Evolutionary conservation across 345 rosid species (phyloP).

Genomic region (Streptanthus diversifolius): DNA sequence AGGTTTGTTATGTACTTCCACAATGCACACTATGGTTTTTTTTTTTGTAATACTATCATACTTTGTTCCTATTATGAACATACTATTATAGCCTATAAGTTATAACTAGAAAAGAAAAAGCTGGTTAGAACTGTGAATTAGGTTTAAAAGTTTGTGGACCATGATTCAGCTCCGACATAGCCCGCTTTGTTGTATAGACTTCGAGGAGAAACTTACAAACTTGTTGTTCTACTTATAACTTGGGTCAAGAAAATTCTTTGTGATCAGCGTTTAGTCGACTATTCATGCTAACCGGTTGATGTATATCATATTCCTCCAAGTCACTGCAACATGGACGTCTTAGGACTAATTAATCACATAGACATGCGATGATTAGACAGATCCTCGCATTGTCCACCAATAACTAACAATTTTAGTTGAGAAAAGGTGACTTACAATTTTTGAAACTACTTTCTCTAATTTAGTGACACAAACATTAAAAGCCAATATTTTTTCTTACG

Average conservation of each 20-base stretch:
- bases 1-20: too few species aligned
- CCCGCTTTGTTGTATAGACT: slow-evolving; percentile 17
- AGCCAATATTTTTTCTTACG: too few species aligned
- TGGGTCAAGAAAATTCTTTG: background rate
- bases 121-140: background rate
- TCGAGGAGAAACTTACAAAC: background rate
- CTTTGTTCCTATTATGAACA: too few species aligned
- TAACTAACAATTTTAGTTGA: too few species aligned
- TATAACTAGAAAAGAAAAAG: too few species aligned
- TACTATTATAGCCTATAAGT: too few species aligned
- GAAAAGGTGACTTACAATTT: too few species aligned
- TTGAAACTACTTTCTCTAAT: too few species aligned
- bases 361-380: too few species aligned
- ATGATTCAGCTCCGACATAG: slow-evolving; percentile 5
- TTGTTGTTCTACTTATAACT: background rate
- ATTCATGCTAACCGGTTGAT: background rate
- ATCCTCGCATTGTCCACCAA: too few species aligned
- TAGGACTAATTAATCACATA: background rate
- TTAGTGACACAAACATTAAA: too few species aligned
- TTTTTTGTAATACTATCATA: background rate
- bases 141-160: slow-evolving; percentile 9
- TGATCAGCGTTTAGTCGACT: background rate
- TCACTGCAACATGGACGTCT: background rate
- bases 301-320: too few species aligned
- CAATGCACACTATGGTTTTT: background rate